Percentiles rank a stretch among this genome's conserved stretches.
phyloP scores from a whole-genome alignment of 495 filamentous ascomycete species.

The Xylaria intraflava region DNA sequence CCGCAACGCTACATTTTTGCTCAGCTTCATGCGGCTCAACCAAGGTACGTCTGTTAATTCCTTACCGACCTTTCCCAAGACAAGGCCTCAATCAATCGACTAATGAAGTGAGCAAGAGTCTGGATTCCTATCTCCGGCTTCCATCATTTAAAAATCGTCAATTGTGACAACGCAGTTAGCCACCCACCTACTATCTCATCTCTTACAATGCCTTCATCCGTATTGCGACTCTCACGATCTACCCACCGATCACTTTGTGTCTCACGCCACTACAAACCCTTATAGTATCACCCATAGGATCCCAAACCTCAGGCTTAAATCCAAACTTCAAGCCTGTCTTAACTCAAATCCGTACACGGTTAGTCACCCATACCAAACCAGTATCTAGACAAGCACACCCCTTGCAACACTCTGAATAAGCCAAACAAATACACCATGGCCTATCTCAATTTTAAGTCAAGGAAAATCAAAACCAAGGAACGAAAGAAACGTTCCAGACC shows the following conservation, averaged over 20 bases:
- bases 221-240: too few relatives aligned
- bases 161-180: not conserved
- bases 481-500: constrained; percentile 3
- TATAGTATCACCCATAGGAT: too few relatives aligned
- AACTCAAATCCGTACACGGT: not conserved
- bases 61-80: not conserved
- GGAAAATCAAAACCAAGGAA: constrained; percentile 17
- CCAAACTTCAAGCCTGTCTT: not conserved
- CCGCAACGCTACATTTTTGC: not conserved
- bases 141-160: not conserved
- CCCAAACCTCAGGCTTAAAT: too few relatives aligned
- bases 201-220: not conserved
- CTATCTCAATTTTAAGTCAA: constrained; percentile 33
- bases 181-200: not conserved
- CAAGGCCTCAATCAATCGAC: not conserved
- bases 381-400: not conserved
- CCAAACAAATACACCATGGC: constrained; percentile 20
- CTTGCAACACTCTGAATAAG: constrained; percentile 34
- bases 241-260: too few relatives aligned
- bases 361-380: not conserved
- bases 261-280: too few relatives aligned
- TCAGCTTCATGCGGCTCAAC: not conserved
- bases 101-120: not conserved
- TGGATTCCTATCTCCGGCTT: not conserved
- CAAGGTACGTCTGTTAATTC: not conserved